phyloP scores from a whole-genome alignment of 2,329 filamentous ascomycete species.

The Coniella lustricola region DNA sequence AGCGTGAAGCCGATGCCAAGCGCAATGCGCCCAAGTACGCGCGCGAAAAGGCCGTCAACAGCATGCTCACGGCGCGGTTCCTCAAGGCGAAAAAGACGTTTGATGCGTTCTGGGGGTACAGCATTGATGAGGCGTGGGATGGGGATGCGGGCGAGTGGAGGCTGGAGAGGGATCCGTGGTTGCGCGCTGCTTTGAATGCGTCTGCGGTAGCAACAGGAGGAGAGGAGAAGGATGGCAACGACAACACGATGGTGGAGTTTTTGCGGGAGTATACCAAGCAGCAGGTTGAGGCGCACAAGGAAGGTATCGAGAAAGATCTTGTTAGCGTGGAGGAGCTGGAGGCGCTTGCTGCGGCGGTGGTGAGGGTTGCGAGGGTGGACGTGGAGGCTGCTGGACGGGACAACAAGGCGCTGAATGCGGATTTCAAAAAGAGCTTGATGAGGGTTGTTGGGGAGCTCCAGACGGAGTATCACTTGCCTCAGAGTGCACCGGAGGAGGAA shows the following conservation, averaged over 20 bases:
- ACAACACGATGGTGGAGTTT: constrained; percentile 15
- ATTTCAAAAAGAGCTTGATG: constrained; percentile 7
- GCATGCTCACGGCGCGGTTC: constrained; percentile 18
- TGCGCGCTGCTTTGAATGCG: constrained; percentile 11
- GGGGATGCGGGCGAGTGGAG: constrained; percentile 7
- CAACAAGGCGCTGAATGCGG: constrained; percentile 9
- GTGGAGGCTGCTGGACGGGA: constrained; percentile 16
- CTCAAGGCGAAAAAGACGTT: constrained; percentile 18
- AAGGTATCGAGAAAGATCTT: neutral
- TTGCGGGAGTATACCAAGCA: constrained; percentile 12
- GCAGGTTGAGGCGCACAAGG: constrained; percentile 9
- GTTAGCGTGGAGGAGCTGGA: constrained; percentile 15
- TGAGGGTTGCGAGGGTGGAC: constrained; percentile 16
- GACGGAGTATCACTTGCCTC: constrained; percentile 12
- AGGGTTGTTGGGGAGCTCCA: constrained; percentile 10
- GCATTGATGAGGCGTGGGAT: constrained; percentile 14
- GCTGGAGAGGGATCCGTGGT: constrained; percentile 16
- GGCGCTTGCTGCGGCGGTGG: constrained; percentile 11
- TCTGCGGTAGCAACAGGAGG: too few species aligned
- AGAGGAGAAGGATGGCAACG: constrained; percentile 1
- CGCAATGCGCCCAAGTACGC: constrained; percentile 18
- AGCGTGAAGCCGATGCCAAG: constrained; percentile 16
- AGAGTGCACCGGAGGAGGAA: constrained; percentile 6
- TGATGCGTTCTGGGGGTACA: constrained; percentile 16
- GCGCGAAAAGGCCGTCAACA: constrained; percentile 15